Conservation (phyloP, 2,329 filamentous ascomycete species). For the Didymella segeticola region DNA sequence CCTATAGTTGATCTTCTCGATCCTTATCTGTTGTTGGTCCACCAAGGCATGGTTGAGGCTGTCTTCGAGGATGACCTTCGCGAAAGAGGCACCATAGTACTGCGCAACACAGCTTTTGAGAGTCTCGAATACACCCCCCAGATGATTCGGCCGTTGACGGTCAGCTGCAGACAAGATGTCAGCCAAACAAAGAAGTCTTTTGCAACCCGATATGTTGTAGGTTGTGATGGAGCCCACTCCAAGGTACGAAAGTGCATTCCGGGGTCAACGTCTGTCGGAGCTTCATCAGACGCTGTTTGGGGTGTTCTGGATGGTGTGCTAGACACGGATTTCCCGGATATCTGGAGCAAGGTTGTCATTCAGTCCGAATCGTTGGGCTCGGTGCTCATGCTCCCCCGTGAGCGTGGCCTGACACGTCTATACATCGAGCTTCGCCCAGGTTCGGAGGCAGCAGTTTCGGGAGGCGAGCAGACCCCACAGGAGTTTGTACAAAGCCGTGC, state of each 20-base stretch:
- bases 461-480: slow-evolving; percentile 56
- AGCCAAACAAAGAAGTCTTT: slow-evolving; percentile 53
- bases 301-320: slow-evolving; percentile 75
- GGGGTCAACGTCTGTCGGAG: slow-evolving; percentile 54
- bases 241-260: slow-evolving; percentile 70
- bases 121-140: slow-evolving; percentile 55
- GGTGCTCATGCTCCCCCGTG: slow-evolving; percentile 75
- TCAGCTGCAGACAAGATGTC: slow-evolving; percentile 50
- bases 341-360: slow-evolving; percentile 76
- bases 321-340: slow-evolving; percentile 75
- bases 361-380: slow-evolving; percentile 72
- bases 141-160: slow-evolving; percentile 50
- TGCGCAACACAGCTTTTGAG: slow-evolving; percentile 67
- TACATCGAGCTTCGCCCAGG: slow-evolving; percentile 57
- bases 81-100: slow-evolving; percentile 68
- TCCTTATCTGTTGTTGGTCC: slow-evolving; percentile 63
- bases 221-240: slow-evolving; percentile 76
- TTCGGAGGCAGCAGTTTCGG: slow-evolving; percentile 36
- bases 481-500: slow-evolving; percentile 75
- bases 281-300: slow-evolving; percentile 67
- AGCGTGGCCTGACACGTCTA: slow-evolving; percentile 73
- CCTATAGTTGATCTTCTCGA: slow-evolving; percentile 58
- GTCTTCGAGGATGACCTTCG: slow-evolving; percentile 73
- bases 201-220: slow-evolving; percentile 69
- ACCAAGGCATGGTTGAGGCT: slow-evolving; percentile 78